phyloP scores from a whole-genome alignment of 2,329 filamentous ascomycete species.

The Penicillium occitanis region DNA sequence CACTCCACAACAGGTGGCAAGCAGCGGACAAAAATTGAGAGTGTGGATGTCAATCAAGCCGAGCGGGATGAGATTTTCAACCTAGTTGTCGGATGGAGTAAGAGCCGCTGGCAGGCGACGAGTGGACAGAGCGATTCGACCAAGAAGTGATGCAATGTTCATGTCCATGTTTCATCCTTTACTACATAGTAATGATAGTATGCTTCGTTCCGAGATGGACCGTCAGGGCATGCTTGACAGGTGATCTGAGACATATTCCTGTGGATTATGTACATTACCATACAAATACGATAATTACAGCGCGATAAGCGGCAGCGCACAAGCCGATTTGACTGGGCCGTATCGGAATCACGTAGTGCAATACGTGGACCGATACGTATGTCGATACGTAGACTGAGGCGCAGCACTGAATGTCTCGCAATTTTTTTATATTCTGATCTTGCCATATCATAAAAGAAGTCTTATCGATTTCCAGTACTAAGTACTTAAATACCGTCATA shows the following conservation, averaged over 20 bases:
- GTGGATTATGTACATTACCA: neutral
- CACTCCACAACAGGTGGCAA: neutral
- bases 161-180: neutral
- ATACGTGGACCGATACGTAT: neutral
- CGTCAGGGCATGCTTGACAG: neutral
- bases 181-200: no score
- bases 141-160: neutral
- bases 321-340: neutral
- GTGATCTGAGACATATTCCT: neutral
- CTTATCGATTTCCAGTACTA: neutral
- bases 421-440: neutral
- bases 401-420: neutral
- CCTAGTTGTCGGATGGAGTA: conserved; percentile 28
- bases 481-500: neutral
- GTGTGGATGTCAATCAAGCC: conserved; percentile 20
- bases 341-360: neutral
- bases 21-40: conserved; percentile 16
- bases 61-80: conserved; percentile 30
- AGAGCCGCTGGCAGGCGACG: conserved; percentile 26
- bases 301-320: neutral
- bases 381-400: neutral
- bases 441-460: neutral
- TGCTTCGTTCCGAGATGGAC: neutral
- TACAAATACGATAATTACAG: neutral
- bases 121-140: neutral